Conservation (phyloP, 148 eudicot genomes). For the Mesembryanthemum crystallinum region DNA sequence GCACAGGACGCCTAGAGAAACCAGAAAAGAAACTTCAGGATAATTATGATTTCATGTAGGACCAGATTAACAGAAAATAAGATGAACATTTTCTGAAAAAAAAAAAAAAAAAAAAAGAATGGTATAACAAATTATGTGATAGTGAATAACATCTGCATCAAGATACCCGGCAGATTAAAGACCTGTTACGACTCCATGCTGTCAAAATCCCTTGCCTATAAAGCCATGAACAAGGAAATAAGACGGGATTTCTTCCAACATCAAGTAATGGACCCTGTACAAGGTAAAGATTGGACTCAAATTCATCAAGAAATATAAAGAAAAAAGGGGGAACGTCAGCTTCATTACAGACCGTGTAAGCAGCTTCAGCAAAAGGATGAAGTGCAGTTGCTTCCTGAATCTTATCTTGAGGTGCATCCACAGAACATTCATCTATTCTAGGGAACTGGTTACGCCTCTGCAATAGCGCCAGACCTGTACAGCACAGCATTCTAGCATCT, state of each 20-base stretch:
- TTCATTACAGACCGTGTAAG: slow-evolving; percentile 55
- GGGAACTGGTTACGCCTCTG: slow-evolving; percentile 41
- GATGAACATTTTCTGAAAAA: no score
- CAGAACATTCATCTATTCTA: slow-evolving; percentile 37
- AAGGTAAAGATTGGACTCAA: slow-evolving; percentile 11
- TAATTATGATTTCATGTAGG: neutral
- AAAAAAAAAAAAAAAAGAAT: no score
- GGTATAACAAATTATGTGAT: neutral
- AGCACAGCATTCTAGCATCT: neutral
- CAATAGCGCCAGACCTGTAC: slow-evolving; percentile 61
- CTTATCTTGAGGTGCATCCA: slow-evolving; percentile 51
- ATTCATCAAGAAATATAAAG: slow-evolving; percentile 1
- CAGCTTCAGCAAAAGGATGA: slow-evolving; percentile 83
- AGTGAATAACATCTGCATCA: slow-evolving; percentile 24
- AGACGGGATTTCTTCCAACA: slow-evolving; percentile 71
- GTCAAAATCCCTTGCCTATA: slow-evolving; percentile 74
- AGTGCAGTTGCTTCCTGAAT: slow-evolving; percentile 50
- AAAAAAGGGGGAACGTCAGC: slow-evolving; percentile 1
- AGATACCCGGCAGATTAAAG: slow-evolving; percentile 30
- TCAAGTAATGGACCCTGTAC: slow-evolving; percentile 77
- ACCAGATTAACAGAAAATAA: neutral
- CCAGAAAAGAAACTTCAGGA: slow-evolving; percentile 6
- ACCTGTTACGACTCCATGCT: slow-evolving; percentile 74
- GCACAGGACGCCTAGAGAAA: slow-evolving; percentile 57
- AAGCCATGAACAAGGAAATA: slow-evolving; percentile 77